Conservation (phyloP, 371 early-diverging fungal species). For the Entomophthora muscae region DNA sequence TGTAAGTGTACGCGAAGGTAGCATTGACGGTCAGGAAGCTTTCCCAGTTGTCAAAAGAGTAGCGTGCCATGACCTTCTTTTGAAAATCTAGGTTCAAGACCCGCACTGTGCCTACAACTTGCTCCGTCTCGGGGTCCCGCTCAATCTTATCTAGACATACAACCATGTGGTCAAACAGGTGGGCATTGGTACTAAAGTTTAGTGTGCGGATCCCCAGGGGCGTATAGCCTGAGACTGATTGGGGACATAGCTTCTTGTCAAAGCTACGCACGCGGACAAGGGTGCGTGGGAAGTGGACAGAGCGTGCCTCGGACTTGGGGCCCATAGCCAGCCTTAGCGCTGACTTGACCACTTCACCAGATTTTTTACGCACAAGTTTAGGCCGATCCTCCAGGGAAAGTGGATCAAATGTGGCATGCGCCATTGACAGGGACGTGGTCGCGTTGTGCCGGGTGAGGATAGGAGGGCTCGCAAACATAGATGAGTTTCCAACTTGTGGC, state of each 20-base stretch:
- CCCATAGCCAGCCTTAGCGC: background rate
- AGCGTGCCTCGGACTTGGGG: background rate
- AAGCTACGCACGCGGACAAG: constrained; percentile 5
- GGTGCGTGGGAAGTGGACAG: constrained; percentile 5
- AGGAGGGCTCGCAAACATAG: background rate
- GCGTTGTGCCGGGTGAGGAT: background rate
- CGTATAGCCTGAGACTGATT: constrained; percentile 3
- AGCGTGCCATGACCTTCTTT: constrained; percentile 12
- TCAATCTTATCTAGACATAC: constrained; percentile 3
- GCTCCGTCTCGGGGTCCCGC: background rate
- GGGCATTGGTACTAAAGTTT: background rate
- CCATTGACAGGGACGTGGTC: constrained; percentile 1
- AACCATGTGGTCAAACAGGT: background rate
- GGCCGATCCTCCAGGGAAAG: background rate
- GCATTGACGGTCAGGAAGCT: constrained; percentile 9
- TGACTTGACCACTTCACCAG: constrained; percentile 10
- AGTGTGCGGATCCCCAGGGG: background rate
- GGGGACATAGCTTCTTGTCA: constrained; percentile 5
- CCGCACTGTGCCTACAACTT: background rate
- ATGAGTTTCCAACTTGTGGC: background rate
- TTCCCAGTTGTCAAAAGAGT: constrained; percentile 14
- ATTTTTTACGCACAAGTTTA: constrained; percentile 8
- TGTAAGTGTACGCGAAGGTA: background rate
- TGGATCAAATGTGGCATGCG: constrained; percentile 2
- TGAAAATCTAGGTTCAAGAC: constrained; percentile 14